Evolutionary conservation across 257 asterid species (phyloP), one percentile per base, ranked within the genome.

Genomic region (Solanum raphanifolium): DNA sequence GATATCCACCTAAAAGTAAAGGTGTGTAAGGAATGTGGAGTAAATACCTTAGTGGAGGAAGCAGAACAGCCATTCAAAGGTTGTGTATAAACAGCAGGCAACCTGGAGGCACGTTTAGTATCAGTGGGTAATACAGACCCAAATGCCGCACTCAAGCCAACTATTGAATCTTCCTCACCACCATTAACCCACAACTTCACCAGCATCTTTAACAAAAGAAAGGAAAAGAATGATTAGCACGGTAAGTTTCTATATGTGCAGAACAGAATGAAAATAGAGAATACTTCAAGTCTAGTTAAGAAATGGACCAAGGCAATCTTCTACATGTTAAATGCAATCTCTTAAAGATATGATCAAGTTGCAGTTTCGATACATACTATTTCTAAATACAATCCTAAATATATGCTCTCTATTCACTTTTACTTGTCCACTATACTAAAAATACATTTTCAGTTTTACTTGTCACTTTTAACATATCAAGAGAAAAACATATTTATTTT

Each of bases 131-230:
- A 89, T 82, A 88, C 65, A 65, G 98, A 90, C 87, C 99, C 98
- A 91, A 96, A 97, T 86, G 96, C 93, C 10, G 98, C 99, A 90
- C 91, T 91, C 84, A 91, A 72, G 60, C 98, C 99, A 88, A 85
- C 94, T 58, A 95, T 86, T 27, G 93, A 23, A 52, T 94, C 93
- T 89, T 91, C 91, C 86, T 92, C 96, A 74, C 73, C 91, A 48
- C 94, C 98, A 93, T 93, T 89, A 52, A 91, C 92, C 98, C 95
- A 93, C 74, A 89, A 88, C 89, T 91, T 91, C 87, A 95, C 94
- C 93, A 93, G 94, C 88, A 92, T 97, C 98, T 95, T 93, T 84
- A 87, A 83, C 66, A 88, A 46, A 71, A 32, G 46, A n/a, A 48
- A 48, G 32, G 75, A 43, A 71, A 29, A 29, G 32, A 46, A 79